phyloP scores from a whole-genome alignment of 2,329 filamentous ascomycete species.

The Ceratocystis ficicola region DNA sequence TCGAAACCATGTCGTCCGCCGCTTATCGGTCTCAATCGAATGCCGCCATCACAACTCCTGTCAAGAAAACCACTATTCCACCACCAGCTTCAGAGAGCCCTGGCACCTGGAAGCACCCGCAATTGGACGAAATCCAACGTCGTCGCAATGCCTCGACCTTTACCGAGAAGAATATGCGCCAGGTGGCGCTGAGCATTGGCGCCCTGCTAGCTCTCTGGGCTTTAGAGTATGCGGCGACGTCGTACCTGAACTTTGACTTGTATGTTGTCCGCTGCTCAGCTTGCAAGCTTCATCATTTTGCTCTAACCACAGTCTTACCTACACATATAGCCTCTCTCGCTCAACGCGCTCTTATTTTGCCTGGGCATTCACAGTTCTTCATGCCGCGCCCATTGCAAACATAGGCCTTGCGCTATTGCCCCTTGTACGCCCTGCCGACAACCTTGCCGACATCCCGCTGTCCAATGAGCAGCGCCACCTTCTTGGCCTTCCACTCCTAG shows the following conservation, averaged over 20 bases:
- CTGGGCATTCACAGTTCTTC: conserved; percentile 38
- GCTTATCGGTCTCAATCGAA: conserved; percentile 6
- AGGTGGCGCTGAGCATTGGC: conserved; percentile 54
- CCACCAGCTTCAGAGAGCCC: conserved; percentile 41
- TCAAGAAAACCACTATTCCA: conserved; percentile 33
- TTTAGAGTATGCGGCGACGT: conserved; percentile 29
- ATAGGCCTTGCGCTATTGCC: conserved; percentile 59
- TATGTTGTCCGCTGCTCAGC: conserved; percentile 27
- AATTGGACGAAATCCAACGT: conserved; percentile 71
- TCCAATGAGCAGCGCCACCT: conserved; percentile 58
- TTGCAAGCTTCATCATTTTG: not conserved
- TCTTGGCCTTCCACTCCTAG: conserved; percentile 66
- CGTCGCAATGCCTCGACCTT: conserved; percentile 71
- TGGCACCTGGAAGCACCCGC: conserved; percentile 84
- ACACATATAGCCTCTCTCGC: conserved; percentile 15
- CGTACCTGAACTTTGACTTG: conserved; percentile 32
- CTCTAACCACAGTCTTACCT: conserved; percentile 15
- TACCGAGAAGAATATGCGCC: conserved; percentile 60
- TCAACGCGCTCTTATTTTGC: conserved; percentile 18
- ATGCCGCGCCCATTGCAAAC: conserved; percentile 55
- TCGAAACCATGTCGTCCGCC: conserved; percentile 3
- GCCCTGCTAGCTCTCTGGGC: conserved; percentile 35
- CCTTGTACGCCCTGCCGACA: conserved; percentile 57
- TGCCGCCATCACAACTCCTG: conserved; percentile 28
- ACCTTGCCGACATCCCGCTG: conserved; percentile 77